Evolutionary conservation across 2,329 filamentous ascomycete species (phyloP).

Genomic region (Alternaria infectoria): DNA sequence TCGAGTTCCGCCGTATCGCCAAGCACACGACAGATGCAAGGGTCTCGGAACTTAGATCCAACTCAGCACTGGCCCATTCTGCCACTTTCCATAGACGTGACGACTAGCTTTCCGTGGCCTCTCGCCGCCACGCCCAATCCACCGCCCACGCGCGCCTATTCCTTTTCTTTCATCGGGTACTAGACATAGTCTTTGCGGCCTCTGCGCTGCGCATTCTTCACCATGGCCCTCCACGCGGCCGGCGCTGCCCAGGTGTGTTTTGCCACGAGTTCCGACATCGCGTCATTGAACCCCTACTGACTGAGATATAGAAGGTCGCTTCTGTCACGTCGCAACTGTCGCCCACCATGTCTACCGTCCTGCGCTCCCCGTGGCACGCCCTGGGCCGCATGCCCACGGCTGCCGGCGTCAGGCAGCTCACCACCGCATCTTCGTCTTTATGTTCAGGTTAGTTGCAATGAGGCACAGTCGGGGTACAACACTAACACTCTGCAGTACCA

Average conservation of each 20-base stretch:
- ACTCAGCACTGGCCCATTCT: slow-evolving; percentile 25
- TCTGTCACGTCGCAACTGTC: slow-evolving; percentile 48
- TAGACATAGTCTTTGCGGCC: slow-evolving; percentile 31
- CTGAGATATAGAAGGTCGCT: slow-evolving; percentile 51
- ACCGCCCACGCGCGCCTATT: slow-evolving; percentile 25
- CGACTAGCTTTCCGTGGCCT: slow-evolving; percentile 13
- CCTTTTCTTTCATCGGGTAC: slow-evolving; percentile 27
- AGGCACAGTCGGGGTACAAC: not conserved
- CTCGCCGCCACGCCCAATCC: slow-evolving; percentile 25
- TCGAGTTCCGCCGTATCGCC: slow-evolving; percentile 15
- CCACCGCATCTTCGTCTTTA: slow-evolving; percentile 14
- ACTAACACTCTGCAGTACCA: slow-evolving; percentile 32
- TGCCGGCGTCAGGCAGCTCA: slow-evolving; percentile 29
- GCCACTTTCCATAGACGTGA: slow-evolving; percentile 28
- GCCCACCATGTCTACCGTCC: slow-evolving; percentile 48
- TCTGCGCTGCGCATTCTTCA: slow-evolving; percentile 36
- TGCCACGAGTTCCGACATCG: slow-evolving; percentile 35
- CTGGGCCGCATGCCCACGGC: slow-evolving; percentile 30
- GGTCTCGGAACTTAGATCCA: slow-evolving; percentile 17
- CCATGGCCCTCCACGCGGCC: slow-evolving; percentile 61
- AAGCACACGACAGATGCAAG: slow-evolving; percentile 8
- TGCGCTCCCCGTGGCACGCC: slow-evolving; percentile 46
- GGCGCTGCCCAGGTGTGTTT: slow-evolving; percentile 55
- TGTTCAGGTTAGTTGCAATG: slow-evolving; percentile 27
- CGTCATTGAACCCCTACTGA: slow-evolving; percentile 28